Percentiles rank a stretch among this genome's conserved stretches.
These are phyloP conservation scores for Babesia microti DNA, from an alignment of 169 alveolate genomes.

Conservation along the genomic window DNA sequence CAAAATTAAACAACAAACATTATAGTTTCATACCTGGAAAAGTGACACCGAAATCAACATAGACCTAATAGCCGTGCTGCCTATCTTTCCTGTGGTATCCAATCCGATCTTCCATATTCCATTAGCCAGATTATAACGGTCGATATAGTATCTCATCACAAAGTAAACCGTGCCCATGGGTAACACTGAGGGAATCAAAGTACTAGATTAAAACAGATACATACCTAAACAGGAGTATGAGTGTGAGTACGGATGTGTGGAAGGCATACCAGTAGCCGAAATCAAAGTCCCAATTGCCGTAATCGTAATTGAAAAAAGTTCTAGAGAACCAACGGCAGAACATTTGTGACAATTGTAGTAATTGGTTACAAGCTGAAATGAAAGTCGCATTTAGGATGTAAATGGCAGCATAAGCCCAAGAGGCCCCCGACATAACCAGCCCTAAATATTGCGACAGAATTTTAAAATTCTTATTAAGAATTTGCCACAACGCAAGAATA, in stretches of 20 bases:
- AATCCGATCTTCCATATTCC: slow-evolving; percentile 49
- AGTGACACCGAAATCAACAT: slow-evolving; percentile 62
- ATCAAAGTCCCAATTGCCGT: slow-evolving; percentile 46
- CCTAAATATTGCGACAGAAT: slow-evolving; percentile 38
- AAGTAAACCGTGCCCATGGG: slow-evolving; percentile 55
- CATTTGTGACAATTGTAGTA: slow-evolving; percentile 36
- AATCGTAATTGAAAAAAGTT: slow-evolving; percentile 25
- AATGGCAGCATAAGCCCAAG: slow-evolving; percentile 43
- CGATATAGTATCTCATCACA: slow-evolving; percentile 56
- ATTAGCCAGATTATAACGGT: slow-evolving; percentile 56
- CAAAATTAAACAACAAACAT: no score
- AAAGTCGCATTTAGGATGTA: slow-evolving; percentile 39
- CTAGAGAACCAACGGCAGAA: slow-evolving; percentile 7
- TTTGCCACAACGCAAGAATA: slow-evolving; percentile 45
- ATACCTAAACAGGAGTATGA: slow-evolving; percentile 59
- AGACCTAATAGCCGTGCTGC: slow-evolving; percentile 54
- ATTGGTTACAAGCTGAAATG: slow-evolving; percentile 35
- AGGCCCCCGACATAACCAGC: slow-evolving; percentile 24
- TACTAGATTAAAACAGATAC: slow-evolving; percentile 2
- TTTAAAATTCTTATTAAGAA: slow-evolving; percentile 36
- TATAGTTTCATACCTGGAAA: slow-evolving; percentile 33
- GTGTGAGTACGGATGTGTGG: slow-evolving; percentile 55
- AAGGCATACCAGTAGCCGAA: slow-evolving; percentile 68
- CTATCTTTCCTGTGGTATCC: slow-evolving; percentile 58
- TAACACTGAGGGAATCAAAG: slow-evolving; percentile 49